Percentiles rank a stretch among this genome's conserved stretches.
phyloP scores from a whole-genome alignment of 768 basidiomycete genomes.

The Naematelia aurantialba region DNA sequence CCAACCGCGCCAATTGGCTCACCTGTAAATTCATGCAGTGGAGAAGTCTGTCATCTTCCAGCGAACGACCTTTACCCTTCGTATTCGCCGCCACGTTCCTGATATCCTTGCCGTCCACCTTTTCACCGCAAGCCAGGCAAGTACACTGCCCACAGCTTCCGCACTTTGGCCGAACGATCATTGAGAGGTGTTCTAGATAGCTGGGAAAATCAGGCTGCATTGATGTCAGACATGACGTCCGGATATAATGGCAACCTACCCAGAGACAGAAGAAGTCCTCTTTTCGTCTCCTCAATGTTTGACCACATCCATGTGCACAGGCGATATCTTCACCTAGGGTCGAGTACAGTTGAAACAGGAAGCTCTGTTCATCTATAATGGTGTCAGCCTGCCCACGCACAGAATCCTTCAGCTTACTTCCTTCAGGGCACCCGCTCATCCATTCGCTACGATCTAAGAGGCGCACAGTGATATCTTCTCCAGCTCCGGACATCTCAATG shows the following conservation, averaged over 20 bases:
- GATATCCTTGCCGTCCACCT: constrained; percentile 42
- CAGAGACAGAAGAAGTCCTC: constrained; percentile 77
- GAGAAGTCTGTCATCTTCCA: constrained; percentile 61
- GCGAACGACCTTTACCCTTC: constrained; percentile 21
- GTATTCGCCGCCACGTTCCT: constrained; percentile 47
- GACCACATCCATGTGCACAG: constrained; percentile 75
- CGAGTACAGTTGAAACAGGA: constrained; percentile 78
- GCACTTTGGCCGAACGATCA: constrained; percentile 62
- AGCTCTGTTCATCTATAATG: constrained; percentile 66
- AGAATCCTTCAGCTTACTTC: constrained; percentile 50
- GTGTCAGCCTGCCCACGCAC: background rate
- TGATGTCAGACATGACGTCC: background rate
- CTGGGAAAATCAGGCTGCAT: constrained; percentile 65
- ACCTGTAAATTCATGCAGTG: constrained; percentile 74
- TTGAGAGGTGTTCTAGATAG: constrained; percentile 65
- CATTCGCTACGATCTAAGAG: constrained; percentile 56
- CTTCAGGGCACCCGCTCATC: constrained; percentile 97
- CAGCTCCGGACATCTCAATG: constrained; percentile 51
- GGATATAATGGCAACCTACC: constrained; percentile 56
- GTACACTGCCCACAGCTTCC: constrained; percentile 57
- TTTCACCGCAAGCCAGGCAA: constrained; percentile 72
- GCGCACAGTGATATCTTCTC: background rate
- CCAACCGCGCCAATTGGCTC: background rate
- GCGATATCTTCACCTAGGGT: constrained; percentile 63
- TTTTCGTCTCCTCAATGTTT: constrained; percentile 60